Conservation (phyloP, 768 basidiomycete genomes). For the Mycena floridula region DNA sequence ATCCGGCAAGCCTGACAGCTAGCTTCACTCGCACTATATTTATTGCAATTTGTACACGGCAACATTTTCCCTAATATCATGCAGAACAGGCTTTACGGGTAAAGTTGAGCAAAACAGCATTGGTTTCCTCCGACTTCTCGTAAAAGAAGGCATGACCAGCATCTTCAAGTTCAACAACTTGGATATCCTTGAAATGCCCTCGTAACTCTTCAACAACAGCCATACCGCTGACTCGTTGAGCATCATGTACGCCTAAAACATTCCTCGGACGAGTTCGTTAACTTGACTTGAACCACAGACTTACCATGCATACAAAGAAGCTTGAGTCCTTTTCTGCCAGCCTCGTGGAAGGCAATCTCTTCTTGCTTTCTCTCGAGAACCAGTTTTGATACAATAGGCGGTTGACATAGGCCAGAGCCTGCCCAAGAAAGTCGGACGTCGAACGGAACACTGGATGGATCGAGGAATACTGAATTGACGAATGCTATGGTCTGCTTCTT, state of each 20-base stretch:
- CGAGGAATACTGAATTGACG: neutral
- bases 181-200: neutral
- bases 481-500: neutral
- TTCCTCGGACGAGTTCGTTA: no score
- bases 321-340: neutral
- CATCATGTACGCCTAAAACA: no score
- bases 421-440: neutral
- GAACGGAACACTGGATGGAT: neutral
- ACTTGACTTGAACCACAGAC: no score
- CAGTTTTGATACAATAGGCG: neutral
- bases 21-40: no score
- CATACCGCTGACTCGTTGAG: constrained; percentile 1
- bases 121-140: constrained; percentile 1
- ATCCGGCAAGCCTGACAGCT: neutral
- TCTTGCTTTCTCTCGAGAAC: neutral
- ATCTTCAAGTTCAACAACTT: neutral
- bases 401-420: neutral
- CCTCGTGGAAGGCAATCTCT: neutral
- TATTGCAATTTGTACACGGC: no score
- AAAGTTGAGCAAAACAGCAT: neutral
- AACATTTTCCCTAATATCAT: no score
- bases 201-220: neutral
- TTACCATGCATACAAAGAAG: neutral
- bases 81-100: no score
- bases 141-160: constrained; percentile 2